phyloP scores from a whole-genome alignment of 768 basidiomycete species.

The Chiua virens region DNA sequence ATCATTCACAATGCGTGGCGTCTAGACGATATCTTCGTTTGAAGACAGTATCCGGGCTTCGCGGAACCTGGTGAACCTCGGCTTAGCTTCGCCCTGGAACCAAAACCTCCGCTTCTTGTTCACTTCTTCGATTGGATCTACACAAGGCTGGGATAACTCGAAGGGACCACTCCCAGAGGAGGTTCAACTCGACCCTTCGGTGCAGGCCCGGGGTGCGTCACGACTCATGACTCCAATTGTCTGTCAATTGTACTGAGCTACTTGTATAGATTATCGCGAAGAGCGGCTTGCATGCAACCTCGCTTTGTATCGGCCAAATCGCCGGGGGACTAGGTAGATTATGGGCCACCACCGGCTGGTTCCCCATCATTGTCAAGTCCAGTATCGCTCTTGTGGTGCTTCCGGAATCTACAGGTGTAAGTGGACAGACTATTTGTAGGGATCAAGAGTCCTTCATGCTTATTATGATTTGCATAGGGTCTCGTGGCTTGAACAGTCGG shows the following conservation, averaged over 20 bases:
- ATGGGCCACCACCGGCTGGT: slow-evolving; percentile 48
- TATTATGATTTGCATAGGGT: too few relatives aligned
- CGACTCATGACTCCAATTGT: neutral
- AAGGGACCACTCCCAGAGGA: slow-evolving; percentile 38
- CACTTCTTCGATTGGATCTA: slow-evolving; percentile 41
- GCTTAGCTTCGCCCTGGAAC: slow-evolving; percentile 26
- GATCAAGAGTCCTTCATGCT: neutral
- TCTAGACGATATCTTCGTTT: slow-evolving; percentile 43
- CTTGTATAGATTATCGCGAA: slow-evolving; percentile 40
- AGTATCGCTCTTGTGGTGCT: slow-evolving; percentile 29
- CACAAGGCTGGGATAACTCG: slow-evolving; percentile 29
- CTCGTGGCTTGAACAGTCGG: too few relatives aligned
- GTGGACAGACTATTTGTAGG: slow-evolving; percentile 6
- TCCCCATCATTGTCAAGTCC: slow-evolving; percentile 42
- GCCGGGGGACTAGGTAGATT: slow-evolving; percentile 40
- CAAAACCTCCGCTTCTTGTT: slow-evolving; percentile 36
- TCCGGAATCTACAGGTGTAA: slow-evolving; percentile 33
- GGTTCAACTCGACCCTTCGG: slow-evolving; percentile 27
- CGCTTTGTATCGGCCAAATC: slow-evolving; percentile 48
- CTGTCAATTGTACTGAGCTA: neutral
- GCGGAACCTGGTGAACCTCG: slow-evolving; percentile 36
- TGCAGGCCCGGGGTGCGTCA: slow-evolving; percentile 36
- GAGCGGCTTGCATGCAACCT: slow-evolving; percentile 36
- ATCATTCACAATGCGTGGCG: slow-evolving; percentile 47
- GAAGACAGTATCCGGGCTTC: slow-evolving; percentile 41